Base-by-base conservation (phyloP, 2,329 filamentous ascomycete species). In the Atkinsonella texensis region DNA sequence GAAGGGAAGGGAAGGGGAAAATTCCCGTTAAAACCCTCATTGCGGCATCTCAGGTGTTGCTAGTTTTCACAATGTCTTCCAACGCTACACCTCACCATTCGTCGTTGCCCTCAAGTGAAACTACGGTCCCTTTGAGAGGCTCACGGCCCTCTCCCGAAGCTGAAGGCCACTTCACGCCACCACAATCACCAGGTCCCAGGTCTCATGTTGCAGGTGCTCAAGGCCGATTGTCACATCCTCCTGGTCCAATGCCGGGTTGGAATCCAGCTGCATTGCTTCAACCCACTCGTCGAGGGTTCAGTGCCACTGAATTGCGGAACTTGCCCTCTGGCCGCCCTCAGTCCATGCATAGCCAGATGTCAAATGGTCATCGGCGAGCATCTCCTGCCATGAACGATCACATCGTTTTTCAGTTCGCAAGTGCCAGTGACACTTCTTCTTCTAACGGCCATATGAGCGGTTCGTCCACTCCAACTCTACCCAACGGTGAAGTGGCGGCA, bases 381-480 rank as follows among this genome's bases (percentile, higher is more conserved):
- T 50, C 49, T 44, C 54, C 39, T 53, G 55, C 32, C 51, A 55
- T 54, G 55, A 61, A 52, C 56, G 59, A 42, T 51, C 57, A 55
- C 52, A 57, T 73, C 48, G 60, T 71, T 9, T 71, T 77, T 45
- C 68, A 74, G 51, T 74, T 74, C 53, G 55, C 69, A n/a, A 68
- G 57, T 49, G 62, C 67, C 15, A 60, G 63, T 48, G 66, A 66
- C 20, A 58, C 61, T 4, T 53, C 66, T 4, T 53, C 66, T 7
- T 68, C 68, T 33, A 61, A 63, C 4, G 63, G 60, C 5, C 59
- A 63, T 18, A 60, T 65, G 32, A 66, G 63, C 52, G 60, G 58
- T 48, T 60, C 64, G 12, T 67, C 65, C 48, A 72, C 63, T 17
- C 64, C 64, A 4, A 58, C 63, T 20, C 63, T 64, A 4, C 58